Conservation (phyloP, 768 basidiomycete genomes). For the Rhizopogon rudus region DNA sequence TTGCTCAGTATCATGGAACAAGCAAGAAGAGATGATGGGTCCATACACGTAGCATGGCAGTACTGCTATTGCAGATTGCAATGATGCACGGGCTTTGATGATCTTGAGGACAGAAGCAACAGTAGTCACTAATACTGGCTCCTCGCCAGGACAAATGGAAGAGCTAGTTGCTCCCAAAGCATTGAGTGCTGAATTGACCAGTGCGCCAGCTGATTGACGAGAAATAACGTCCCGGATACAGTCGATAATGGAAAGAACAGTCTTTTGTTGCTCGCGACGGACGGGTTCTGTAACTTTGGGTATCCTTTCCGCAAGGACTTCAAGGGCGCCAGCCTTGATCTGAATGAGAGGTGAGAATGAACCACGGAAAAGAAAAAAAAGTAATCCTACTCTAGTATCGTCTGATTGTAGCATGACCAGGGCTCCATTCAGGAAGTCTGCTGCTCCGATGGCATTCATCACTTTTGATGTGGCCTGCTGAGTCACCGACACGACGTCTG, state of each 20-base stretch:
- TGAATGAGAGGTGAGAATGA: constrained; percentile 21
- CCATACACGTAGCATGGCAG: constrained; percentile 61
- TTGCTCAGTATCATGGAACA: constrained; percentile 6
- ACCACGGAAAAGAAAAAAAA: neutral
- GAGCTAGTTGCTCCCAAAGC: constrained; percentile 57
- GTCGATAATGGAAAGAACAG: constrained; percentile 48
- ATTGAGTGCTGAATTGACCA: constrained; percentile 46
- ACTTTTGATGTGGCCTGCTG: constrained; percentile 47
- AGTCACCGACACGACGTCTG: constrained; percentile 42
- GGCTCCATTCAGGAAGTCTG: constrained; percentile 60
- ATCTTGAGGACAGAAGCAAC: constrained; percentile 55
- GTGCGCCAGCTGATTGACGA: constrained; percentile 31
- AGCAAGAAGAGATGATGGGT: neutral
- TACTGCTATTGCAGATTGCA: constrained; percentile 43
- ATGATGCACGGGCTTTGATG: constrained; percentile 35
- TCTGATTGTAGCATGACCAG: constrained; percentile 50
- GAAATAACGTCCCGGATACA: constrained; percentile 46
- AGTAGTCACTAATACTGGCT: constrained; percentile 50
- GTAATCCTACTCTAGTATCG: constrained; percentile 42
- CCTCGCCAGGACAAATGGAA: constrained; percentile 63
- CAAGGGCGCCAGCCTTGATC: constrained; percentile 66
- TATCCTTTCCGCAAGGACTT: constrained; percentile 63
- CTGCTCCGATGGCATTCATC: constrained; percentile 62
- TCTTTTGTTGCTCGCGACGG: constrained; percentile 46
- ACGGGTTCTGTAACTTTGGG: constrained; percentile 50